A percentile compares a stretch with the other conserved stretches of the same genome.
Evolutionary conservation across 306 rosid species (phyloP).

Genomic region (Lagenaria siceraria): DNA sequence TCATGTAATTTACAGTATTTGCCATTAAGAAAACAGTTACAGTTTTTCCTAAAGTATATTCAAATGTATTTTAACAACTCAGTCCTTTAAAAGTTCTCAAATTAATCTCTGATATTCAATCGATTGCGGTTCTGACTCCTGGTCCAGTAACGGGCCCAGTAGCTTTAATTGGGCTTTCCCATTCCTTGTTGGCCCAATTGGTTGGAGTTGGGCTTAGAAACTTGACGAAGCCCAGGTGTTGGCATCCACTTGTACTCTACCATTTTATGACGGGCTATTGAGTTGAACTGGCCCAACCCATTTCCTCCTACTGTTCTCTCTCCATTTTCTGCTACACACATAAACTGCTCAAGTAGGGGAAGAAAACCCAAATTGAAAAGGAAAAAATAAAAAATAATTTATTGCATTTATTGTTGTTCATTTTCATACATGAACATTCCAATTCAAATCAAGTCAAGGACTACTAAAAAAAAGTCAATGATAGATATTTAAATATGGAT

Average conservation of each 20-base stretch:
- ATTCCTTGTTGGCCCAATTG: not conserved
- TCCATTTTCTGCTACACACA: not conserved
- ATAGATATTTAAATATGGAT: no score
- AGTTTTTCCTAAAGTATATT: not conserved
- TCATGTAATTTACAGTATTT: not conserved
- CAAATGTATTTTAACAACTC: not conserved
- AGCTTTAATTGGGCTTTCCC: not conserved
- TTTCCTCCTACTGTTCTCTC: not conserved
- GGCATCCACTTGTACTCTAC: constrained; percentile 11
- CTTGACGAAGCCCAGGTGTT: constrained; percentile 8
- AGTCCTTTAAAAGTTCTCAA: not conserved
- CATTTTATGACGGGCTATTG: not conserved
- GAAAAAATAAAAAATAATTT: no score
- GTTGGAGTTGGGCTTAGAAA: not conserved
- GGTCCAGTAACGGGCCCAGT: not conserved
- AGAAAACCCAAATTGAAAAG: not conserved
- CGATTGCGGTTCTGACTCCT: not conserved
- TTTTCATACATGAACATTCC: no score
- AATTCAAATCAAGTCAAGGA: no score
- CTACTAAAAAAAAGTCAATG: not conserved
- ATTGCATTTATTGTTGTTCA: no score
- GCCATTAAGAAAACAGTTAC: not conserved
- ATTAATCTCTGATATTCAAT: not conserved
- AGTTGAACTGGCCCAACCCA: not conserved
- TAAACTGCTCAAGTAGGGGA: not conserved